Evolutionary conservation across 2,329 filamentous ascomycete species (phyloP).

Genomic region (Fusarium tanahbumbuense): DNA sequence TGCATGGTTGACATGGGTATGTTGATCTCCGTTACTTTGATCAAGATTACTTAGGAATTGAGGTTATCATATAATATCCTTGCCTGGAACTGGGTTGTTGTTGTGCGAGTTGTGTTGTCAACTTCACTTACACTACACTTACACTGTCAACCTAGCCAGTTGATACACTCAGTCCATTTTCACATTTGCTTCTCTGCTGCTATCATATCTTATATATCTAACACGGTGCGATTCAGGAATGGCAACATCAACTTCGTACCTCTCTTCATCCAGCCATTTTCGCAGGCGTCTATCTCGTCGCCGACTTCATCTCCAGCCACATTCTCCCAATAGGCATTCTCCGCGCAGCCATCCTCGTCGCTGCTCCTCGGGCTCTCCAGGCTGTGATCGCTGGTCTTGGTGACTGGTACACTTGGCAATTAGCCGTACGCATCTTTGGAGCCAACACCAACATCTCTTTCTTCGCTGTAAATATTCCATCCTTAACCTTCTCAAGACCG

Average conservation of each 20-base stretch:
- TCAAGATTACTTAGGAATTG: not conserved
- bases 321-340: constrained; percentile 65
- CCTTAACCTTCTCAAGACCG: not conserved
- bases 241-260: constrained; percentile 86
- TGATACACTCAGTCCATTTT: not conserved
- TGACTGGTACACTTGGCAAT: constrained; percentile 89
- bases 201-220: constrained; percentile 4
- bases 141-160: constrained; percentile 9
- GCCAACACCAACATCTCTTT: constrained; percentile 70
- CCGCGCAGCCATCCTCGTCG: constrained; percentile 75
- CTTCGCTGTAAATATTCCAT: constrained; percentile 70
- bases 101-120: constrained; percentile 1
- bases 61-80: not conserved
- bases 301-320: constrained; percentile 65
- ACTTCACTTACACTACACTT: constrained; percentile 29
- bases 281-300: constrained; percentile 75
- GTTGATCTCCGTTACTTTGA: constrained; percentile 43
- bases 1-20: constrained; percentile 96
- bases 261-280: constrained; percentile 93
- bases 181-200: not conserved
- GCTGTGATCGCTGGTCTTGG: constrained; percentile 79
- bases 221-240: constrained; percentile 75
- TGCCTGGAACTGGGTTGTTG: not conserved
- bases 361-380: constrained; percentile 80
- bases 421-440: constrained; percentile 81